Conservation (phyloP, 2,329 filamentous ascomycete genomes). For the Raffaelea arxii region DNA sequence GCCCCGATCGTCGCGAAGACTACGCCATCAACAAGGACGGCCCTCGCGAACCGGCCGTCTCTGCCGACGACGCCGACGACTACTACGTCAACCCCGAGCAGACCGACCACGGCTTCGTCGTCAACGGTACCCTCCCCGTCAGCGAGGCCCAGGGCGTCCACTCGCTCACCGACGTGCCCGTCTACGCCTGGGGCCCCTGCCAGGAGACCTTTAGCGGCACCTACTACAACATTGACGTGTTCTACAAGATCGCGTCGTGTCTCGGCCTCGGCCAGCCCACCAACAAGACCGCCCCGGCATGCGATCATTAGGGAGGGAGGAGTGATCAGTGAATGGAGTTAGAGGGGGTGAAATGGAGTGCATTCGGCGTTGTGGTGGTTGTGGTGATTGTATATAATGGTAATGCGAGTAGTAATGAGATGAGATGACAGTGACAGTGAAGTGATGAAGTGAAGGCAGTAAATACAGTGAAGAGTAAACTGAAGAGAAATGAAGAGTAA, state of each 20-base stretch:
- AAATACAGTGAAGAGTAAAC: too few species aligned
- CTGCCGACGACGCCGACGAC: constrained; percentile 27
- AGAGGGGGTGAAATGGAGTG: too few species aligned
- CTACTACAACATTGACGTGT: constrained; percentile 64
- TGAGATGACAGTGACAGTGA: too few species aligned
- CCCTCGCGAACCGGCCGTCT: constrained; percentile 39
- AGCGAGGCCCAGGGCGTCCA: constrained; percentile 60
- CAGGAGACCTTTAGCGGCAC: constrained; percentile 66
- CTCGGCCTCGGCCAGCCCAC: constrained; percentile 41
- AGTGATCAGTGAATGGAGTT: too few species aligned
- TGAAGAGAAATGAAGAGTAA: too few species aligned
- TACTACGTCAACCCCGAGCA: constrained; percentile 62
- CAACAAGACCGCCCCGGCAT: constrained; percentile 15
- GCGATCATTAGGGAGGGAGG: background rate
- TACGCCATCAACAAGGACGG: constrained; percentile 61
- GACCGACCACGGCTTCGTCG: constrained; percentile 21
- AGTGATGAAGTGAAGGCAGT: too few species aligned
- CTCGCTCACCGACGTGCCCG: constrained; percentile 67
- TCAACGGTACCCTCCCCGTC: constrained; percentile 66
- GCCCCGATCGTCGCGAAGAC: constrained; percentile 68
- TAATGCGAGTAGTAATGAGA: too few species aligned
- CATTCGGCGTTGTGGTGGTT: background rate
- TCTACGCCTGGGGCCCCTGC: constrained; percentile 71
- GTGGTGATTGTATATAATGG: background rate
- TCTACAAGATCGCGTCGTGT: constrained; percentile 64